These are phyloP conservation scores for Arctium lappa DNA, from an alignment of 129 eudicot genomes.

Conservation along the genomic window DNA sequence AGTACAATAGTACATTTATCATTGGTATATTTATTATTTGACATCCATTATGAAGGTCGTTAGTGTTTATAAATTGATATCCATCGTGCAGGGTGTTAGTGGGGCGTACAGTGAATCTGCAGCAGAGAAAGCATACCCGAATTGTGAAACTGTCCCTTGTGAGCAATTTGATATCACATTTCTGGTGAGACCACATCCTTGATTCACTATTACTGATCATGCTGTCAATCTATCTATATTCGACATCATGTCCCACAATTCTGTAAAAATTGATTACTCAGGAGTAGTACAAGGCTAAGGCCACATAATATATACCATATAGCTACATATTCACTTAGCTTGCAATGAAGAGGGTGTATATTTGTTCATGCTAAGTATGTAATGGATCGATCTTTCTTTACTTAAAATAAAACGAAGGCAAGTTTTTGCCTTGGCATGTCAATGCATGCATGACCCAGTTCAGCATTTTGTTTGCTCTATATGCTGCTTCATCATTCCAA, in stretches of 20 bases:
- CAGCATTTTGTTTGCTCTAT: not conserved
- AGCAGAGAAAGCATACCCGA: conserved; percentile 83
- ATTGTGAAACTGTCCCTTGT: conserved; percentile 87
- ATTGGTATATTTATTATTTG: conserved; percentile 1
- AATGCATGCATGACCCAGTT: not conserved
- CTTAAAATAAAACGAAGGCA: not conserved
- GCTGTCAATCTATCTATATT: not conserved
- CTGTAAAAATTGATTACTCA: not conserved
- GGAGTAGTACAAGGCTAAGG: not conserved
- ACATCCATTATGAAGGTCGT: not conserved
- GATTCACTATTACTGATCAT: conserved; percentile 1
- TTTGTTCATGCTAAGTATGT: not conserved
- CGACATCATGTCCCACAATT: not conserved
- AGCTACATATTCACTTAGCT: not conserved
- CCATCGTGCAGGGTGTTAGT: conserved; percentile 60
- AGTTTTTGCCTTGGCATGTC: not conserved
- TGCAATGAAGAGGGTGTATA: not conserved
- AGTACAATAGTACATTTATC: not conserved
- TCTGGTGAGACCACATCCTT: conserved; percentile 39
- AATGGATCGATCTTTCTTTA: not conserved
- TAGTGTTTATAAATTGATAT: not conserved
- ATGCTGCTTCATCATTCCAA: not conserved
- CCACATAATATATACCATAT: not conserved
- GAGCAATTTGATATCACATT: conserved; percentile 91
- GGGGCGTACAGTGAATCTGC: conserved; percentile 94